Evolutionary conservation across 78 protist species (phyloP).

Genomic region (Cavenderia fasciculata): DNA sequence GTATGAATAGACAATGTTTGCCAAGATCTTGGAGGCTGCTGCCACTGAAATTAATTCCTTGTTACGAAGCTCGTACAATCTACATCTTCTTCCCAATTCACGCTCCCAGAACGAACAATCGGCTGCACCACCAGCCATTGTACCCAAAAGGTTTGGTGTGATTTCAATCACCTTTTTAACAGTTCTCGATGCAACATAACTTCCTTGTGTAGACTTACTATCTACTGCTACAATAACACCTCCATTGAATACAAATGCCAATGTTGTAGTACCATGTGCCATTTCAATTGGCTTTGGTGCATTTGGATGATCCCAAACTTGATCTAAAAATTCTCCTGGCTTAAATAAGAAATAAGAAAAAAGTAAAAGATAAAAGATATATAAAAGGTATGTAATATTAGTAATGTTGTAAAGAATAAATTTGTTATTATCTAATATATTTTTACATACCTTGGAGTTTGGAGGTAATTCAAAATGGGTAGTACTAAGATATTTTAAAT

Average conservation of each 20-base stretch:
- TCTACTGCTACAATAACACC: constrained; percentile 99
- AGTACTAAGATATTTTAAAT: constrained; percentile 5
- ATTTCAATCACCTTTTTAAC: constrained; percentile 99
- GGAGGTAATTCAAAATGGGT: constrained; percentile 70
- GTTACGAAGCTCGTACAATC: constrained; percentile 93
- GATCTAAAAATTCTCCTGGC: constrained; percentile 63
- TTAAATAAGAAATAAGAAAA: background rate
- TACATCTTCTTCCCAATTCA: constrained; percentile 94
- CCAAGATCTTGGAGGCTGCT: constrained; percentile 99
- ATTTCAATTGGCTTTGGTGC: constrained; percentile 80
- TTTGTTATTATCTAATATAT: no score
- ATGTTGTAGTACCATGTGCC: constrained; percentile 99
- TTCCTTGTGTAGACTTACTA: constrained; percentile 98
- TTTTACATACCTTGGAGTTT: constrained; percentile 29
- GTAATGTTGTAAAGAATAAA: background rate
- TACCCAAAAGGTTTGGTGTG: constrained; percentile 98
- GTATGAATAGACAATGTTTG: constrained; percentile 96
- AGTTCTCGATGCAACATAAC: constrained; percentile 96
- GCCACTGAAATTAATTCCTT: constrained; percentile 97
- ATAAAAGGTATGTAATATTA: background rate
- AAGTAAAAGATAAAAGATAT: background rate
- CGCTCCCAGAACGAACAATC: constrained; percentile 99
- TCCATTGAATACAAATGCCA: constrained; percentile 94
- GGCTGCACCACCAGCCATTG: constrained; percentile 99
- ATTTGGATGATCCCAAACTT: constrained; percentile 71